Conservation (phyloP, 2,329 filamentous ascomycete genomes). For the Alternaria gansuensis region DNA sequence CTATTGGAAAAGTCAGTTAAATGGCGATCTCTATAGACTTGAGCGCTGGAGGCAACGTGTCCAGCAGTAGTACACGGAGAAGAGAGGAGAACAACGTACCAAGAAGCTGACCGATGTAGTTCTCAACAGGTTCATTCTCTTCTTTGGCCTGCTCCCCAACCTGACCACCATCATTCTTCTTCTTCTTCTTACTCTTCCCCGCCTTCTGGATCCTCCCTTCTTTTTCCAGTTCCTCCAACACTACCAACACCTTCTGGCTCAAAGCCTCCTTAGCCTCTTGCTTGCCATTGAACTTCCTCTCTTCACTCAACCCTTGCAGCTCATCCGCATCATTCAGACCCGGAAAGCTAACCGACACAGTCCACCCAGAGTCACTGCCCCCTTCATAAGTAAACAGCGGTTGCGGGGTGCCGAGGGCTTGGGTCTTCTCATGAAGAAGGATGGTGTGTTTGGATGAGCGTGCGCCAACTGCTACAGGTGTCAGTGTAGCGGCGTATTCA, state of each 20-base stretch:
- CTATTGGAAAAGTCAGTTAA: slow-evolving; percentile 21
- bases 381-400: slow-evolving; percentile 35
- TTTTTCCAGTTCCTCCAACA: slow-evolving; percentile 36
- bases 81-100: slow-evolving; percentile 35
- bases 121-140: slow-evolving; percentile 9
- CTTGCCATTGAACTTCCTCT: slow-evolving; percentile 50
- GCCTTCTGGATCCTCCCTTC: slow-evolving; percentile 38
- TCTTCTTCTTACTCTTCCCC: slow-evolving; percentile 29
- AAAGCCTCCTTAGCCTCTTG: slow-evolving; percentile 56
- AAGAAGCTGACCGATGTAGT: slow-evolving; percentile 53
- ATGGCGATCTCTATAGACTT: background rate
- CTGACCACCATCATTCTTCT: slow-evolving; percentile 5
- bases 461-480: slow-evolving; percentile 35
- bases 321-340: slow-evolving; percentile 24
- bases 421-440: slow-evolving; percentile 39
- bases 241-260: slow-evolving; percentile 43
- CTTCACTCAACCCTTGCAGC: slow-evolving; percentile 29
- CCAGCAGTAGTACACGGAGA: background rate
- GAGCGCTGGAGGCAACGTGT: no score
- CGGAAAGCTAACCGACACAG: slow-evolving; percentile 35
- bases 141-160: background rate
- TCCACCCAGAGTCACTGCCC: slow-evolving; percentile 29
- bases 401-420: slow-evolving; percentile 34
- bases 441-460: slow-evolving; percentile 33
- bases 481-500: background rate